Evolutionary conservation across 2,329 filamentous ascomycete species (phyloP).

Genomic region (Apiospora pterosperma): DNA sequence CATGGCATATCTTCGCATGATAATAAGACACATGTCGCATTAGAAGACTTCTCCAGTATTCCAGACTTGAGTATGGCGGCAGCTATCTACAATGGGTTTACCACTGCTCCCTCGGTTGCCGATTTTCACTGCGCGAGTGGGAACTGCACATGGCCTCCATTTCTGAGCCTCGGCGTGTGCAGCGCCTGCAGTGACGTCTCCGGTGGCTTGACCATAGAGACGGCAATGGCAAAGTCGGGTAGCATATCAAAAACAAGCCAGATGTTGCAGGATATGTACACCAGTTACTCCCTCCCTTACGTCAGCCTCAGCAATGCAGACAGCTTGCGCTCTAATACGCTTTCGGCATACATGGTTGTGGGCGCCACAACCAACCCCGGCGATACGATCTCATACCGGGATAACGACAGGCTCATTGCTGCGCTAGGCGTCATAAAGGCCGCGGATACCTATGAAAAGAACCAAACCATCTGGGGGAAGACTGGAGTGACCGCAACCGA

Average conservation of each 20-base stretch:
- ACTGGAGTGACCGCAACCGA: background rate
- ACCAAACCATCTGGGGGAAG: background rate
- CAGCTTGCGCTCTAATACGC: background rate
- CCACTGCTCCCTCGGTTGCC: background rate
- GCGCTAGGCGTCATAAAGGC: background rate
- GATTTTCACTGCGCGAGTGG: background rate
- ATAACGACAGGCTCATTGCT: background rate
- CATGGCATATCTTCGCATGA: background rate
- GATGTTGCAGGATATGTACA: background rate
- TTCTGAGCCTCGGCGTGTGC: background rate
- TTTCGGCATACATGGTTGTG: background rate
- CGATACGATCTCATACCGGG: background rate
- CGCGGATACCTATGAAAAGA: background rate
- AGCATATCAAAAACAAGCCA: background rate
- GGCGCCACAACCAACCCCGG: background rate
- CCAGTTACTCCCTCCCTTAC: background rate
- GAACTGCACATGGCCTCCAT: constrained; percentile 2
- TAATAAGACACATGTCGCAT: background rate
- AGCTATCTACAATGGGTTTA: background rate
- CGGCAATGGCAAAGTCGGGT: background rate
- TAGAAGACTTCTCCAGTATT: background rate
- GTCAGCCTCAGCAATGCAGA: background rate
- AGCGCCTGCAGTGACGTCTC: constrained; percentile 1
- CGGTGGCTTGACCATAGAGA: background rate
- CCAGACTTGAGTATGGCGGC: constrained; percentile 2